Base-by-base conservation (phyloP, 2,329 filamentous ascomycete genomes). In the Pseudogymnoascus sp. region DNA sequence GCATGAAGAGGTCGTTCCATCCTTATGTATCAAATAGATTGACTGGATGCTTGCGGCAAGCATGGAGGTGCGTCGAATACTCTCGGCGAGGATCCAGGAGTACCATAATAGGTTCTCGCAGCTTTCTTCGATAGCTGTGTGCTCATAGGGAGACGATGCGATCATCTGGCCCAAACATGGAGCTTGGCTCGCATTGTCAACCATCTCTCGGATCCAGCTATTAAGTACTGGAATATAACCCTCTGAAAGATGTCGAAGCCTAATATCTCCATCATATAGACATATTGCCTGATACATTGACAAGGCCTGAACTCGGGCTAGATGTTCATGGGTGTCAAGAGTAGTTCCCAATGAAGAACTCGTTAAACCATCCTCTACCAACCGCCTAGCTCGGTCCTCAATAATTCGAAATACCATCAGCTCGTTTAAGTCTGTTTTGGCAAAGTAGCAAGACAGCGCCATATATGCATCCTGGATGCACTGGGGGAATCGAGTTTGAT, bases 61-160 rank as follows among this genome's bases (percentile, higher is more conserved):
- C 21, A 69, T 62, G 67, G 71, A 74, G 0, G 71, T 73, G 8
- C 73, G 69, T 5, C 73, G 66, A n/a, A 72, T 62, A 21, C 68
- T 70, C 62, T 74, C 73, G 2, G 72, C 66, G 1, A 74, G 59
- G 19, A 74, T 68, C 72, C 72, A 74, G 3, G 71, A 67, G 33
- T 72, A 67, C 72, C 72, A 74, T 0, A 69, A 50, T 1, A 72
- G 60, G 1, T 70, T 67, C 2, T 62, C 67, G 19, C 68, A 63
- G 6, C 61, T 31, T 16, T 44, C 16, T 65, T 65, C 1, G 65
- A 67, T n/a, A 66, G 66, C 1, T 62, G 60, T 47, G 38, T 67
- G 4, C 21, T 40, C 53, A 31, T 56, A 37, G 6, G 60, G 13
- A 26, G 19, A 13, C 6, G 61, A 40, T 13, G 50, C 59, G 6